Conservation (phyloP, 2,329 filamentous ascomycete species). For the Alternaria burnsii region DNA sequence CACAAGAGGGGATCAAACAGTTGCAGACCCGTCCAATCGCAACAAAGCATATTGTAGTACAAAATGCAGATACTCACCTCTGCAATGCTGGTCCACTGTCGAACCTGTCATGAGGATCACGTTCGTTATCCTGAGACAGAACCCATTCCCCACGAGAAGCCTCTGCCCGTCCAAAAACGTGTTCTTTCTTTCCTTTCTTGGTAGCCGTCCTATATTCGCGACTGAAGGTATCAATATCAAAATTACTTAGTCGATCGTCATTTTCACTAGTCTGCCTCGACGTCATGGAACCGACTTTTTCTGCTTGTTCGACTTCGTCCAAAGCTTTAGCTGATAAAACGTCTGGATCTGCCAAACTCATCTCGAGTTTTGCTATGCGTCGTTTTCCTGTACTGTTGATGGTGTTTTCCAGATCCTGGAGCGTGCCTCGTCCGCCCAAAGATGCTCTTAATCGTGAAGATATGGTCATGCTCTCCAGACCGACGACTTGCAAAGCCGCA, state of each 20-base stretch:
- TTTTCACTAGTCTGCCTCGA: conserved; percentile 29
- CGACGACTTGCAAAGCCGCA: conserved; percentile 77
- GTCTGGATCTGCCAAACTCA: conserved; percentile 64
- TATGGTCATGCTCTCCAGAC: conserved; percentile 80
- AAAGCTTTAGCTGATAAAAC: conserved; percentile 37
- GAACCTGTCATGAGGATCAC: conserved; percentile 48
- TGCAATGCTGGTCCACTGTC: conserved; percentile 46
- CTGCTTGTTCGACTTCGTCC: conserved; percentile 33
- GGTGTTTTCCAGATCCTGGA: conserved; percentile 70
- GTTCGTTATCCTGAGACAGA: conserved; percentile 36
- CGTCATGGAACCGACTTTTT: conserved; percentile 38
- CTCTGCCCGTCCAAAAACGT: conserved; percentile 54
- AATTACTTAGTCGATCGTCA: conserved; percentile 31
- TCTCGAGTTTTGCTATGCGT: conserved; percentile 76
- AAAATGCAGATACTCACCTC: conserved; percentile 38
- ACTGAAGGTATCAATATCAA: conserved; percentile 47
- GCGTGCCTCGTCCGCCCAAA: conserved; percentile 56
- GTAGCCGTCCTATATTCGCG: conserved; percentile 38
- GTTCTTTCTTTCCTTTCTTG: conserved; percentile 35
- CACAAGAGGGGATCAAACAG: neutral
- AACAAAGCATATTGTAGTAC: neutral
- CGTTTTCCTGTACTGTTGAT: conserved; percentile 82
- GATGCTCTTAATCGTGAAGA: conserved; percentile 71
- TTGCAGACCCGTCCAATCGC: neutral
- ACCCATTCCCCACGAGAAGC: conserved; percentile 53